phyloP scores from a whole-genome alignment of 148 eudicot species.

The Rheum nobile region DNA sequence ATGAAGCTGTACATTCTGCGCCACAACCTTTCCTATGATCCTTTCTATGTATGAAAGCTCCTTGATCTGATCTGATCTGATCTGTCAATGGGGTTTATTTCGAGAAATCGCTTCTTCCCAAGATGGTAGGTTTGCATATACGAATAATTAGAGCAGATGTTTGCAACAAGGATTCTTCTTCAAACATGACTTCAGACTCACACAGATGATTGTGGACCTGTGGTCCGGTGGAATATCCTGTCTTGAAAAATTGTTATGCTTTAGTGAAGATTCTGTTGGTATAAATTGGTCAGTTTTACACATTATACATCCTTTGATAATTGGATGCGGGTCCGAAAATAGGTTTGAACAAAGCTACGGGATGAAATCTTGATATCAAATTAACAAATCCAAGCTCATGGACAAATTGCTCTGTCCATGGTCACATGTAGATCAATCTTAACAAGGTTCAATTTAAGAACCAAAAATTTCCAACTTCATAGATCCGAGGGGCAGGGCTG shows the following conservation, averaged over 20 bases:
- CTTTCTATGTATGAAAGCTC: background rate
- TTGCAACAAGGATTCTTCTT: background rate
- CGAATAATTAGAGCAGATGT: background rate
- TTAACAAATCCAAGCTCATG: background rate
- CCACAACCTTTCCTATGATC: background rate
- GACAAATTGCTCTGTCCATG: background rate
- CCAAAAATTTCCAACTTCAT: too few species aligned
- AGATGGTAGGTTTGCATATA: background rate
- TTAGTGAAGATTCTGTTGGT: background rate
- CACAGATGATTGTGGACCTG: background rate
- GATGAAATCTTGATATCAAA: too few species aligned
- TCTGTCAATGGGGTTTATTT: background rate
- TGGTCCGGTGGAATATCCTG: background rate
- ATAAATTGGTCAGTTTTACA: background rate
- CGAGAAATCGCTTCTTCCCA: background rate
- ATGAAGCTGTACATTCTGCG: conserved; percentile 1
- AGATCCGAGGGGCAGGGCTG: background rate
- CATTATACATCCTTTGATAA: background rate
- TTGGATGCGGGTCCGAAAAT: background rate
- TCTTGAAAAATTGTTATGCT: background rate
- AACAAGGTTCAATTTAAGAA: too few species aligned
- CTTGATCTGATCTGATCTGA: background rate
- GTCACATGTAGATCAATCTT: background rate
- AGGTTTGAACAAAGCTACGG: background rate
- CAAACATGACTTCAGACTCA: background rate